Base-by-base conservation (phyloP, 108 stramenopile genomes). In the Phaeodactylum tricornutum region DNA sequence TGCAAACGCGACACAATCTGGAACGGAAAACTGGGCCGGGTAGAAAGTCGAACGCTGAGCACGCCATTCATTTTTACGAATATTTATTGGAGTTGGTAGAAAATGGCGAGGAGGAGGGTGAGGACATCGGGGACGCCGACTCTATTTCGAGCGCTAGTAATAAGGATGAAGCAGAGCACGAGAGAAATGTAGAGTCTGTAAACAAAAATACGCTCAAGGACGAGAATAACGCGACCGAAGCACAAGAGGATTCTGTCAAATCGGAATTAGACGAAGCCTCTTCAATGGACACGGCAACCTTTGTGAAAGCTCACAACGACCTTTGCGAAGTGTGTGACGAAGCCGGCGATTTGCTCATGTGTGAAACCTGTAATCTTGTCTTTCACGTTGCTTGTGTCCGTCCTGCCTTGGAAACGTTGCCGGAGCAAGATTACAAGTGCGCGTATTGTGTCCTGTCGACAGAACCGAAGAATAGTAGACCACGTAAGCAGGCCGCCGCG, bases 381-480 rank as follows among this genome's bases (percentile, higher is more conserved):
- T 96, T 92, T 69, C 95, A 96, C 66, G 41, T 75, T 40, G 51
- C 65, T 14, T 96, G 95, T 54, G 48, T 83, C n/a, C 87, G 93
- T 24, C 95, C 95, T 0, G 44, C 32, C 23, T 41, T 84, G 35
- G 49, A 47, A 21, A 44, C 60, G 17, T 45, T 77, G 4, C 93
- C 95, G 0, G 49, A 40, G 7, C 37, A 46, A 14, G 65, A 67
- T 29, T 90, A 84, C 84, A 69, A 55, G 35, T 90, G 88, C 47
- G 72, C 88, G 21, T 70, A 81, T 57, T 90, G 88, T 40, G 53
- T 74, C 33, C 64, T 67, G 37, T 28, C 30, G 4, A 43, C 39
- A 11, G 61, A 75, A 15, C 85, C 78, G 55, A 68, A 74, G 24
- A 70, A 83, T 50, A 63, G 75, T 22, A 73, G 72, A 53, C 50